These are phyloP conservation scores for Amylocystis lapponica DNA, from an alignment of 768 basidiomycete species.

Conservation along the genomic window DNA sequence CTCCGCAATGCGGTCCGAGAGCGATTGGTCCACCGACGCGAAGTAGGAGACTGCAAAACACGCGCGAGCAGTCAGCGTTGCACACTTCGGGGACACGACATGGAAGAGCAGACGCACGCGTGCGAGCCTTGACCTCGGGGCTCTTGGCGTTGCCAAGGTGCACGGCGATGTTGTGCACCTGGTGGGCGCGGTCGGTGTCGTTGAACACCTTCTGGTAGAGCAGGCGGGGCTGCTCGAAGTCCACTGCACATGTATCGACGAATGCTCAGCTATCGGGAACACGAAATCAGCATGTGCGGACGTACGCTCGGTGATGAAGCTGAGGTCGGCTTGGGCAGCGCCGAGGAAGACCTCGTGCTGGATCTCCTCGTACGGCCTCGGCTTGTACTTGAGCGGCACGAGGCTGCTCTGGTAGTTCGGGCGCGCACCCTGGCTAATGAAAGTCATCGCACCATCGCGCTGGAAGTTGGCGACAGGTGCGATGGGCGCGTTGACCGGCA, in stretches of 20 bases:
- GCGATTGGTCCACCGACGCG: slow-evolving; percentile 68
- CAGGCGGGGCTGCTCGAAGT: slow-evolving; percentile 79
- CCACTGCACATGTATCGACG: slow-evolving; percentile 51
- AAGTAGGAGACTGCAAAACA: slow-evolving; percentile 61
- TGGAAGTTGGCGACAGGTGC: slow-evolving; percentile 85
- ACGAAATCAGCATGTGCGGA: slow-evolving; percentile 10
- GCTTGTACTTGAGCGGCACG: slow-evolving; percentile 54
- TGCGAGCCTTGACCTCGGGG: slow-evolving; percentile 50
- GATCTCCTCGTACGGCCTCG: slow-evolving; percentile 32
- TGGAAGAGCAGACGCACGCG: slow-evolving; percentile 45
- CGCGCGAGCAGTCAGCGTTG: background rate
- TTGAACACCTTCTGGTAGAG: slow-evolving; percentile 66
- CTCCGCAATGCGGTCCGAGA: slow-evolving; percentile 75
- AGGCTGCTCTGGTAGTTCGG: slow-evolving; percentile 87
- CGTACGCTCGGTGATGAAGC: slow-evolving; percentile 77
- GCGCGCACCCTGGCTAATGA: slow-evolving; percentile 74
- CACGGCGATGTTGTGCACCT: slow-evolving; percentile 60
- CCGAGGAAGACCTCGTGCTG: slow-evolving; percentile 76
- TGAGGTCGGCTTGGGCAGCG: slow-evolving; percentile 60
- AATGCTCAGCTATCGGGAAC: background rate
- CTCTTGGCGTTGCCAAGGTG: slow-evolving; percentile 62
- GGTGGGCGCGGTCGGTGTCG: slow-evolving; percentile 51
- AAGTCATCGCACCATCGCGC: slow-evolving; percentile 68
- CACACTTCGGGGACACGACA: background rate
- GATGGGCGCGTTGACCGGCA: slow-evolving; percentile 82